These are phyloP conservation scores for Secale cereale DNA, from an alignment of 176 grass and related monocot species.

Conservation along the genomic window DNA sequence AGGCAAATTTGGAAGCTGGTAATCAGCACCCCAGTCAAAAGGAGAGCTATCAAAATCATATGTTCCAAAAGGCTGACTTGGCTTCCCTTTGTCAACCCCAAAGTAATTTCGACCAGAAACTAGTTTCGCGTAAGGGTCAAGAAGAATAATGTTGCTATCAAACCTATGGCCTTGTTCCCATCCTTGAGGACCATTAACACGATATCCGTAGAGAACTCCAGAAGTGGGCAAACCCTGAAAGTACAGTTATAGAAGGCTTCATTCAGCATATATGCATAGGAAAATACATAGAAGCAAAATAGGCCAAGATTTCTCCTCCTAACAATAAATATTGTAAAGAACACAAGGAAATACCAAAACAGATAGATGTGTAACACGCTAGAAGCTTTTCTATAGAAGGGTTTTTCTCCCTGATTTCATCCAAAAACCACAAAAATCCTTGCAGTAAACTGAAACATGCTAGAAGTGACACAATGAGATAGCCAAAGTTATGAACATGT, in stretches of 20 bases:
- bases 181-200: conserved; percentile 66
- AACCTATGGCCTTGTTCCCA: conserved; percentile 80
- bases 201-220: conserved; percentile 88
- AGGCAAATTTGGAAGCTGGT: conserved; percentile 75
- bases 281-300: conserved; percentile 28
- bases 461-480: conserved; percentile 17
- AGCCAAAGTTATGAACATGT: not conserved
- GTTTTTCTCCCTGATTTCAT: not conserved
- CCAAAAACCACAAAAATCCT: not conserved
- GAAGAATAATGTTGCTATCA: conserved; percentile 75
- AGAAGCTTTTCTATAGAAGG: not conserved
- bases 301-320: not conserved
- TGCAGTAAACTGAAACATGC: not conserved
- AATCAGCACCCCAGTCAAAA: conserved; percentile 93
- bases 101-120: conserved; percentile 80
- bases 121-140: conserved; percentile 96
- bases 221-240: conserved; percentile 75
- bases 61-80: conserved; percentile 58
- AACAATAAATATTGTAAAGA: not conserved
- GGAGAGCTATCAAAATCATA: conserved; percentile 75
- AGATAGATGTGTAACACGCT: not conserved
- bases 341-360: not conserved
- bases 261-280: not conserved
- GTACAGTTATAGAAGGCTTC: conserved; percentile 10
- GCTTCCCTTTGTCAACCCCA: conserved; percentile 51